These are phyloP conservation scores for Mesembryanthemum crystallinum DNA, from an alignment of 148 eudicot genomes.

Conservation along the genomic window DNA sequence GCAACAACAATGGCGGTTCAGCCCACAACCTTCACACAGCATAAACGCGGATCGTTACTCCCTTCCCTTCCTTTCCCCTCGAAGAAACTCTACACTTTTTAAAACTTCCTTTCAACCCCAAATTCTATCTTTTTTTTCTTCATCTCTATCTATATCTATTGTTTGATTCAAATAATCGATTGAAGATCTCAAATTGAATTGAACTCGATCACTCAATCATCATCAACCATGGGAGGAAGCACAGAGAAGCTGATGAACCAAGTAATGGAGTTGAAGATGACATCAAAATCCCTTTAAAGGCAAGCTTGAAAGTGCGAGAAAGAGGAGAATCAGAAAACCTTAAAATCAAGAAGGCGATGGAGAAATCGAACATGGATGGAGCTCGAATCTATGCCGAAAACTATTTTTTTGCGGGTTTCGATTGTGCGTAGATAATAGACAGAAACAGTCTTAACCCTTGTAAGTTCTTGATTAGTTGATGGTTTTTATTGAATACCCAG, in stretches of 20 bases:
- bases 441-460: no score
- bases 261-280: constrained; percentile 69
- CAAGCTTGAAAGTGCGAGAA: constrained; percentile 48
- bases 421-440: no score
- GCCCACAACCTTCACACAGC: no score
- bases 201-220: no score
- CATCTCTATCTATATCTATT: neutral
- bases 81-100: no score
- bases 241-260: constrained; percentile 68
- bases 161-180: no score
- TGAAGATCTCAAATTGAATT: no score
- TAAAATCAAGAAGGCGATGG: constrained; percentile 38
- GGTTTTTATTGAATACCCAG: no score
- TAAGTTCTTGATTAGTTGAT: no score
- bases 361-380: constrained; percentile 36
- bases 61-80: neutral
- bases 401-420: no score
- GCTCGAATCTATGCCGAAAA: constrained; percentile 37
- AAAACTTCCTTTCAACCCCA: neutral
- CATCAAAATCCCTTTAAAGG: constrained; percentile 51
- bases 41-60: neutral
- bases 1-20: no score
- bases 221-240: constrained; percentile 29
- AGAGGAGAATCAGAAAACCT: constrained; percentile 36
- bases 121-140: no score